Evolutionary conservation across 768 basidiomycete species (phyloP), one percentile per base, ranked within the genome.

Genomic region (Mycena leptocephala): DNA sequence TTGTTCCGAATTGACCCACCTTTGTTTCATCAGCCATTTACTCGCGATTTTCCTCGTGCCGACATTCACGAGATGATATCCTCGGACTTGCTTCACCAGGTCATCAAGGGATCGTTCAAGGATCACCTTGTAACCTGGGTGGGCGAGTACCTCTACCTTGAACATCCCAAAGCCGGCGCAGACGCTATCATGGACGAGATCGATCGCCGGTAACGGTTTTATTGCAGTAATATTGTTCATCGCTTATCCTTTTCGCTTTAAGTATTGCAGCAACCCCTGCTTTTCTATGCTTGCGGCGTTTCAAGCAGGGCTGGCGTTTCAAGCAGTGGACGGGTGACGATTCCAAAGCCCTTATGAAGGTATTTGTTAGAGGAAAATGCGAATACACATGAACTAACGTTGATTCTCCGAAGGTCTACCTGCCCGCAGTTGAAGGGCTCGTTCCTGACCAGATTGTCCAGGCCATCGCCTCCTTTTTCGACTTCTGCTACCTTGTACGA

Each of bases 251-350:
- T 43, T 24, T 51, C 5, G 14, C n/a, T 39, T 39, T 14, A 39
- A 82, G 81, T 10, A 81, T 82, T 20, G 71, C 75, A 0, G 70
- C 73, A 0, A 39, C 65, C 5, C 70, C 76, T 0, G 33, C 65
- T 11, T 81, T 81, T 24, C 53, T 74, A 0, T 82, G 81, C 0
- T 79, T 85, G 0, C 53, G 76, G 5, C 73, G 77, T 0, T 87
- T 87, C 32, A 79, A 78, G 5, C 73, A 86, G 35, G 85, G 86
- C 0, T 39, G 64, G 0, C 66, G 76, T 0, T 87, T 86, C 66
- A 83, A 83, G 32, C 86, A 87, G 39, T 87, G 86, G 86, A 87
- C 85, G 0, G 81, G 84, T 2, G 72, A 87, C 55, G 82, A 83
- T 30, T 83, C 78, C 0, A 83, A 83, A 87, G 84, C 80, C 0